These are phyloP conservation scores for Fragosphaeria purpurea DNA, from an alignment of 2,329 filamentous ascomycete genomes.

Conservation along the genomic window DNA sequence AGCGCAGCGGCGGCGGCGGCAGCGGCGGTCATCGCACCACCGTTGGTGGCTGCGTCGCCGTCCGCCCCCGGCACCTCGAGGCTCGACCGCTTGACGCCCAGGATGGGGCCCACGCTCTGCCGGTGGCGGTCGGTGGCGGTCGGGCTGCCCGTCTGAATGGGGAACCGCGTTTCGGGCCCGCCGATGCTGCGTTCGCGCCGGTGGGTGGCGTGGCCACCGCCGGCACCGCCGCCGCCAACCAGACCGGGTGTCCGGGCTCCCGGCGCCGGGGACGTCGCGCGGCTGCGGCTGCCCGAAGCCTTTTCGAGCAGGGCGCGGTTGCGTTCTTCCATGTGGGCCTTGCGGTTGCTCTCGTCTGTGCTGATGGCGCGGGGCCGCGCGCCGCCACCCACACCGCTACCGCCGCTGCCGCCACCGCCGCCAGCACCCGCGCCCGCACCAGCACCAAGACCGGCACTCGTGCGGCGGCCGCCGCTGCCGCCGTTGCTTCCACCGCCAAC, in stretches of 20 bases:
- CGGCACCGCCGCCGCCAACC: no score
- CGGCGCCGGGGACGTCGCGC: slow-evolving; percentile 64
- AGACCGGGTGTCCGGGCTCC: slow-evolving; percentile 30
- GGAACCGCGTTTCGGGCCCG: slow-evolving; percentile 71
- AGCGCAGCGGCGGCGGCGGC: background rate
- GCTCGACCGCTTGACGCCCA: slow-evolving; percentile 51
- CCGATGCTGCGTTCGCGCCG: slow-evolving; percentile 72
- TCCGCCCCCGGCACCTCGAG: slow-evolving; percentile 64
- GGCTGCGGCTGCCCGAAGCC: slow-evolving; percentile 52
- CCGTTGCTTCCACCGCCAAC: slow-evolving; percentile 28
- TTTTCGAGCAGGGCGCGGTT: slow-evolving; percentile 70
- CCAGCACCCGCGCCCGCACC: slow-evolving; percentile 16
- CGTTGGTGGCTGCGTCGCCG: slow-evolving; percentile 15
- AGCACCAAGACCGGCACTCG: background rate
- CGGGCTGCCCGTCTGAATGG: slow-evolving; percentile 60
- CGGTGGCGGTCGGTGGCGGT: slow-evolving; percentile 41
- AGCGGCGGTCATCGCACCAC: slow-evolving; percentile 16
- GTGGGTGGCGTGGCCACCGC: no score
- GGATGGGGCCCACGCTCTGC: slow-evolving; percentile 39
- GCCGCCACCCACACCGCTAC: background rate
- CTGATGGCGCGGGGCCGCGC: slow-evolving; percentile 72
- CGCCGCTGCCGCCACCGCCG: slow-evolving; percentile 18
- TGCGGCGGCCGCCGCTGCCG: background rate
- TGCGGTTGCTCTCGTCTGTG: slow-evolving; percentile 90
- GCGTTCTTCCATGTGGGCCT: slow-evolving; percentile 87